Conservation (phyloP, 768 basidiomycete species). For the Boletus tylopilopsis region DNA sequence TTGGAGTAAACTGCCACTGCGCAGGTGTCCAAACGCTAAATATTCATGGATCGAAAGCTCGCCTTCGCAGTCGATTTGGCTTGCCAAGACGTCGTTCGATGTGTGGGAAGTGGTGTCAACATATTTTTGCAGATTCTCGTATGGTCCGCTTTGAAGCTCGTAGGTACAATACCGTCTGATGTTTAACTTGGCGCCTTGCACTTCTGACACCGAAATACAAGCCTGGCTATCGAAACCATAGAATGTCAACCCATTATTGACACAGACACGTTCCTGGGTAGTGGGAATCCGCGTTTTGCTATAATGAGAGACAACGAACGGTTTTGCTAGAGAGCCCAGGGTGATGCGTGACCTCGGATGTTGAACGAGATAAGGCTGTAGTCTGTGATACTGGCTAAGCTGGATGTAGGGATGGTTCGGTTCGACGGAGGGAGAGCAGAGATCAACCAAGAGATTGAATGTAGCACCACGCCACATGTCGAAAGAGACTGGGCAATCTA, state of each 20-base stretch:
- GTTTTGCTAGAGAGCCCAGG: constrained; percentile 21
- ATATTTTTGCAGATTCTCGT: constrained; percentile 37
- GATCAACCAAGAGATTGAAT: constrained; percentile 34
- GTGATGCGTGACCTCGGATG: constrained; percentile 20
- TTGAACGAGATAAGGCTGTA: constrained; percentile 7
- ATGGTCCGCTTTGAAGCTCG: constrained; percentile 30
- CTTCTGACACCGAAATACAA: constrained; percentile 11
- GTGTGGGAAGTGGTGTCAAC: constrained; percentile 35
- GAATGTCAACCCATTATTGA: constrained; percentile 35
- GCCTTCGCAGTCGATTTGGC: constrained; percentile 38
- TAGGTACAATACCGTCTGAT: constrained; percentile 31
- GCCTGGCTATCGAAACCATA: constrained; percentile 26
- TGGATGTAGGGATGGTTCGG: constrained; percentile 6
- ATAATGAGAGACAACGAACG: constrained; percentile 16
- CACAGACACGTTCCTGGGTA: constrained; percentile 15
- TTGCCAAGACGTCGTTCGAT: constrained; percentile 41
- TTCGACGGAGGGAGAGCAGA: constrained; percentile 23
- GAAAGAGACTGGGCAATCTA: constrained; percentile 37
- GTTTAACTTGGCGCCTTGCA: constrained; percentile 9
- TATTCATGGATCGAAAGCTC: constrained; percentile 44
- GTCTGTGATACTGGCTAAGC: constrained; percentile 10
- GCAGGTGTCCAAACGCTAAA: constrained; percentile 41
- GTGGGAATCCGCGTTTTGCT: constrained; percentile 11
- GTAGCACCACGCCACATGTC: constrained; percentile 43
- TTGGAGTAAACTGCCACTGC: constrained; percentile 43